These are phyloP conservation scores for Schoenoplectus triqueter DNA, from an alignment of 202 grass and related monocot genomes.

Conservation along the genomic window DNA sequence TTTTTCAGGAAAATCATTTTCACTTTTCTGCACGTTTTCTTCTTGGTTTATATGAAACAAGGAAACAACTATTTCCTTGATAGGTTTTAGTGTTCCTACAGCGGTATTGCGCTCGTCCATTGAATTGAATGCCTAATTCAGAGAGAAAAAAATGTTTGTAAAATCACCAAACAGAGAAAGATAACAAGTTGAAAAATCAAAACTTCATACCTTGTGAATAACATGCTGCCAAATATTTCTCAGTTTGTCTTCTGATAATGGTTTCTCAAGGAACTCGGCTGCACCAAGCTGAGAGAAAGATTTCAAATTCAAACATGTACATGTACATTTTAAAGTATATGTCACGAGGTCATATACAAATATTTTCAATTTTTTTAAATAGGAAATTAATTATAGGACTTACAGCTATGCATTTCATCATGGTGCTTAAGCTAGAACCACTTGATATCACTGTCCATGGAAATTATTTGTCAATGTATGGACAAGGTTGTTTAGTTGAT, in stretches of 20 bases:
- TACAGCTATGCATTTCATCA: slow-evolving; percentile 63
- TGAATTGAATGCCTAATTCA: slow-evolving; percentile 51
- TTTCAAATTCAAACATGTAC: background rate
- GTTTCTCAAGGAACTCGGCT: slow-evolving; percentile 56
- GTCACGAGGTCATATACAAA: too few species aligned
- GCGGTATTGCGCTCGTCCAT: background rate
- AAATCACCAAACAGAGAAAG: background rate
- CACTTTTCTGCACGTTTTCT: slow-evolving; percentile 31
- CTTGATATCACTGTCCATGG: slow-evolving; percentile 44
- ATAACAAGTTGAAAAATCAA: background rate
- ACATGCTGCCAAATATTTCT: slow-evolving; percentile 60
- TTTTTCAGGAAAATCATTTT: slow-evolving; percentile 32
- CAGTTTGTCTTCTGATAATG: slow-evolving; percentile 56
- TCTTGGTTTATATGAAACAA: slow-evolving; percentile 41
- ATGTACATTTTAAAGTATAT: background rate
- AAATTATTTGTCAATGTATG: slow-evolving; percentile 9
- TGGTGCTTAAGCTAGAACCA: slow-evolving; percentile 46
- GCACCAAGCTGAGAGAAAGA: slow-evolving; percentile 49
- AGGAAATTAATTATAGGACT: slow-evolving; percentile 25
- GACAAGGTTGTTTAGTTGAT: background rate
- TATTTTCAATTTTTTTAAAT: too few species aligned
- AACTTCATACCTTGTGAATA: slow-evolving; percentile 53
- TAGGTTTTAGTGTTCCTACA: slow-evolving; percentile 47
- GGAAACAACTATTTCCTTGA: slow-evolving; percentile 52
- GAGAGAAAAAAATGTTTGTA: slow-evolving; percentile 17